A percentile compares a stretch with the other conserved stretches of the same genome.
Evolutionary conservation across 345 rosid genomes (phyloP).

Genomic region (Trapa bicornis): DNA sequence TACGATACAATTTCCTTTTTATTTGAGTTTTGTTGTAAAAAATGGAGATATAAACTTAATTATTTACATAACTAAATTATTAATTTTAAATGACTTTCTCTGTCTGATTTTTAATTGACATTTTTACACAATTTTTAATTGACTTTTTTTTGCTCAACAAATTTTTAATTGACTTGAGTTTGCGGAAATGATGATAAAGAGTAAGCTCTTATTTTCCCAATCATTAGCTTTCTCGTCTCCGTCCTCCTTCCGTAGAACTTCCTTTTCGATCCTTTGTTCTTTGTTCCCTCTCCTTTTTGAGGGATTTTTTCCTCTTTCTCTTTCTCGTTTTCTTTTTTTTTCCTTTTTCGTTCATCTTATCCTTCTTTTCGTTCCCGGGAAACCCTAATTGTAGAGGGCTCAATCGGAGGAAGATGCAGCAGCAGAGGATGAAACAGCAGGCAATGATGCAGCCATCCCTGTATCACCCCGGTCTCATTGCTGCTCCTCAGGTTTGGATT

Average conservation of each 20-base stretch:
- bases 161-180: background rate
- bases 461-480: constrained; percentile 35
- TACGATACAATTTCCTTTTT: too few species aligned
- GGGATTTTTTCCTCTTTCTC: background rate
- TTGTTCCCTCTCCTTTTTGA: constrained; percentile 2
- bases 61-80: too few species aligned
- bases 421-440: constrained; percentile 48
- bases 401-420: constrained; percentile 26
- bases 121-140: too few species aligned
- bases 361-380: background rate
- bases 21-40: too few species aligned
- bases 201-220: background rate
- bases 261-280: background rate
- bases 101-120: too few species aligned
- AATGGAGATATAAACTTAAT: too few species aligned
- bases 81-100: too few species aligned
- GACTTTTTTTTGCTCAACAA: too few species aligned
- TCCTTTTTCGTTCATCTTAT: background rate
- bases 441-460: constrained; percentile 47
- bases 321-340: too few species aligned
- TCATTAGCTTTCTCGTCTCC: background rate
- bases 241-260: background rate
- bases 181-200: background rate
- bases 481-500: constrained; percentile 40
- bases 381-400: background rate